Evolutionary conservation across 495 filamentous ascomycete genomes (phyloP).

Genomic region (Coniosporium apollinis): DNA sequence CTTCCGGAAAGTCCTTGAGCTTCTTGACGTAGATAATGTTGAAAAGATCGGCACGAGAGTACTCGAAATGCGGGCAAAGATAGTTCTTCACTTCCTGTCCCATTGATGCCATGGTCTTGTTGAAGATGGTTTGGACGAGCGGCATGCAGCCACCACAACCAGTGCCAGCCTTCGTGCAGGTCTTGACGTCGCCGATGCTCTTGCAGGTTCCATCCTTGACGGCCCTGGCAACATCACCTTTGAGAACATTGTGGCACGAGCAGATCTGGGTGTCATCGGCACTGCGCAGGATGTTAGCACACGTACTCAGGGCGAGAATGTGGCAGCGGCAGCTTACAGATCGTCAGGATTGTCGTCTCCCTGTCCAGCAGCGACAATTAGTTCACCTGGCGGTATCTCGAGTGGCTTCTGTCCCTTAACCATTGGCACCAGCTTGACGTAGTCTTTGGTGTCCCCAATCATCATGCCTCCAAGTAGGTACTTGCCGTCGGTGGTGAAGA

Average conservation of each 20-base stretch:
- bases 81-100: conserved; percentile 79
- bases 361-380: conserved; percentile 73
- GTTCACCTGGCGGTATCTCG: conserved; percentile 67
- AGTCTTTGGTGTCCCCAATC: conserved; percentile 92
- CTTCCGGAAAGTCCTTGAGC: conserved; percentile 54
- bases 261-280: conserved; percentile 84
- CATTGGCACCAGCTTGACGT: conserved; percentile 86
- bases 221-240: conserved; percentile 57
- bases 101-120: conserved; percentile 77
- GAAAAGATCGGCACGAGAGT: conserved; percentile 78
- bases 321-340: conserved; percentile 29
- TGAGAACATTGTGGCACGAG: conserved; percentile 91
- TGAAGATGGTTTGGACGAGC: conserved; percentile 83
- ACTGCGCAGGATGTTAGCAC: conserved; percentile 28
- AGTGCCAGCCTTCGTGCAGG: conserved; percentile 87
- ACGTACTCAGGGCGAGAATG: neutral
- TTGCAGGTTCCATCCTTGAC: conserved; percentile 77
- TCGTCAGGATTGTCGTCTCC: conserved; percentile 59
- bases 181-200: conserved; percentile 73
- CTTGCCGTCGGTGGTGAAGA: conserved; percentile 86
- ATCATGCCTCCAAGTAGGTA: conserved; percentile 94
- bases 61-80: conserved; percentile 72
- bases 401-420: conserved; percentile 70
- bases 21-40: conserved; percentile 78
- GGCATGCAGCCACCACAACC: conserved; percentile 94